phyloP scores from a whole-genome alignment of 129 eudicot genomes.

The Pulicaria dysenterica region DNA sequence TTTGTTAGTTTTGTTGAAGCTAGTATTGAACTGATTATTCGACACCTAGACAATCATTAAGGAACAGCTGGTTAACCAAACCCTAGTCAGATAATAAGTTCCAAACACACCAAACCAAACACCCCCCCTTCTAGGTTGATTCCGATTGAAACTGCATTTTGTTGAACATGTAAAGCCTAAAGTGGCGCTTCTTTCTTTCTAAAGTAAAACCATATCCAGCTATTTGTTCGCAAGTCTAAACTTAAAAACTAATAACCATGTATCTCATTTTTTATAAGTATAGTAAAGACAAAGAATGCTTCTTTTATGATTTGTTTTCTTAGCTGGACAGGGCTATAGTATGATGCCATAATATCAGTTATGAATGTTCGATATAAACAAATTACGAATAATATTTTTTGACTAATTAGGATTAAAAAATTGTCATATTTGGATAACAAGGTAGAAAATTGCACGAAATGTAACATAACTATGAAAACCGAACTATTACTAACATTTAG shows the following conservation, averaged over 20 bases:
- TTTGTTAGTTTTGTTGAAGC: constrained; percentile 3
- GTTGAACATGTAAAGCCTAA: constrained; percentile 10
- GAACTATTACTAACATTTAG: not conserved
- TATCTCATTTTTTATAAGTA: no score
- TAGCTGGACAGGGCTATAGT: not conserved
- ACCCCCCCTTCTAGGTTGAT: no score
- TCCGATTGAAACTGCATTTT: constrained; percentile 1
- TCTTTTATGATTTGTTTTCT: not conserved
- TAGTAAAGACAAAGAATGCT: no score
- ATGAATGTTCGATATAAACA: not conserved
- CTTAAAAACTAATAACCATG: not conserved
- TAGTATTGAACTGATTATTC: not conserved
- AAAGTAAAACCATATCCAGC: not conserved
- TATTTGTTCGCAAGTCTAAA: not conserved
- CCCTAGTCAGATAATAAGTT: constrained; percentile 8
- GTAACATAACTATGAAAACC: not conserved
- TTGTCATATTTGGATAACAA: not conserved
- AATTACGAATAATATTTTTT: not conserved
- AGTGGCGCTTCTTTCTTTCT: not conserved
- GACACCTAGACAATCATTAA: not conserved
- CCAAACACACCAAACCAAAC: constrained; percentile 4
- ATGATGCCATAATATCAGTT: not conserved
- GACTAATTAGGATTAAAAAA: not conserved
- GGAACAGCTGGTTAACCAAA: not conserved
- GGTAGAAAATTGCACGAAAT: not conserved